These are phyloP conservation scores for Thozetella sp. DNA, from an alignment of 495 filamentous ascomycete species.

Conservation along the genomic window DNA sequence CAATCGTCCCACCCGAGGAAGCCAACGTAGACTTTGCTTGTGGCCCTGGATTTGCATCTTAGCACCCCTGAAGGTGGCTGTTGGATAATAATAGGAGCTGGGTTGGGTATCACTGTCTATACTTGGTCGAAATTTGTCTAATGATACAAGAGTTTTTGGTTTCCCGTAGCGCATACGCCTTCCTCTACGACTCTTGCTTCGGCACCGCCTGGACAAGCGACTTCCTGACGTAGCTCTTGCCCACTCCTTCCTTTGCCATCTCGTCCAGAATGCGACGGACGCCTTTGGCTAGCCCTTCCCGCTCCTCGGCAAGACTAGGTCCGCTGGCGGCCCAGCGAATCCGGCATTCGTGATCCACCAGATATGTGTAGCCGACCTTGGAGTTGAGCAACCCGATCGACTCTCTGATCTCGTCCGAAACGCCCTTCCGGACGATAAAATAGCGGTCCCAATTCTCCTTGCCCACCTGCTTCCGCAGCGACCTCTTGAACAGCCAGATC, in stretches of 20 bases:
- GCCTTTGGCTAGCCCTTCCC: conserved; percentile 69
- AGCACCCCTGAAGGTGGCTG: too few species aligned
- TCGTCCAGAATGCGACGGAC: conserved; percentile 70
- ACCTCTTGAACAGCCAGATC: conserved; percentile 67
- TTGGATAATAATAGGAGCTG: background rate
- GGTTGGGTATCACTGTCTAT: background rate
- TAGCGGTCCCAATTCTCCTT: conserved; percentile 70
- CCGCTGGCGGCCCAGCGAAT: conserved; percentile 97
- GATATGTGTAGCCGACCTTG: conserved; percentile 92
- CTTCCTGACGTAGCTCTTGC: conserved; percentile 13
- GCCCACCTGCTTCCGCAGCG: conserved; percentile 57
- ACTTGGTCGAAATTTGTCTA: background rate
- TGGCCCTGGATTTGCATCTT: too few species aligned
- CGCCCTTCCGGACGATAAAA: conserved; percentile 79
- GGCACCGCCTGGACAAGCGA: background rate
- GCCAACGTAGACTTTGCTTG: too few species aligned
- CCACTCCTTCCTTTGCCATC: conserved; percentile 26
- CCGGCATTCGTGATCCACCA: conserved; percentile 82
- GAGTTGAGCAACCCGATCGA: conserved; percentile 80
- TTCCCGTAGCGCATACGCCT: background rate
- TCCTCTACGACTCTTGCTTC: background rate
- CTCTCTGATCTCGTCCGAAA: conserved; percentile 74
- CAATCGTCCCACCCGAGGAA: too few species aligned
- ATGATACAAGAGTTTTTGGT: background rate
- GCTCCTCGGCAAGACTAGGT: conserved; percentile 67